These are phyloP conservation scores for Massariosphaeria phaeospora DNA, from an alignment of 495 filamentous ascomycete species.

Conservation along the genomic window DNA sequence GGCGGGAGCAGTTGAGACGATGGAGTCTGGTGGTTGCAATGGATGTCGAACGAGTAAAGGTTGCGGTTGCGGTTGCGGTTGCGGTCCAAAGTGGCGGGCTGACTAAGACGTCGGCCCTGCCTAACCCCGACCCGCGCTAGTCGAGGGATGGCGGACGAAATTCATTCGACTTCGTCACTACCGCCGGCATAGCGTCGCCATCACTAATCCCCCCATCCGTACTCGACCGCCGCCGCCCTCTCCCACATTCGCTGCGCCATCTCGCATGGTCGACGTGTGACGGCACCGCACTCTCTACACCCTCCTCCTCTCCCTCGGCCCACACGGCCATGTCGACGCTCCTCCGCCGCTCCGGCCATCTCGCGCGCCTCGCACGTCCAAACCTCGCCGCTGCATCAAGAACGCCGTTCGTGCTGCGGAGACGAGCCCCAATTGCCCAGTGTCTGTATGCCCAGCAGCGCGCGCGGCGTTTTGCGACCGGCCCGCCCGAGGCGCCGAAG, in stretches of 20 bases:
- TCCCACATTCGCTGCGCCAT: neutral
- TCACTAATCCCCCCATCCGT: constrained; percentile 1
- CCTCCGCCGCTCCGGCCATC: constrained; percentile 59
- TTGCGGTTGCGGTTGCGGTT: no score
- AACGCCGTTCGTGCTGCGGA: constrained; percentile 5
- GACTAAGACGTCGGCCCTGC: no score
- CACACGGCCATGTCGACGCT: constrained; percentile 53
- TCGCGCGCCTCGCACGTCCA: constrained; percentile 57
- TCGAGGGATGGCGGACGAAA: no score
- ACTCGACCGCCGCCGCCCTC: neutral
- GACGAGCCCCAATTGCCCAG: constrained; percentile 35
- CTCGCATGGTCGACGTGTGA: constrained; percentile 12
- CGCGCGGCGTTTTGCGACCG: constrained; percentile 48
- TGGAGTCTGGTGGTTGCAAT: no score
- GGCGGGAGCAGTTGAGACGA: no score
- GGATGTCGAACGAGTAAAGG: no score
- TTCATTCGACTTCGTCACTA: neutral
- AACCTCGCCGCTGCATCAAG: constrained; percentile 34
- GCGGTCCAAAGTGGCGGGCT: no score
- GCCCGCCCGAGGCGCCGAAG: constrained; percentile 24
- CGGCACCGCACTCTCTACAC: neutral
- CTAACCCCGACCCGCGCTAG: no score
- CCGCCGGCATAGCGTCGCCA: constrained; percentile 2
- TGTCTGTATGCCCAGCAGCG: constrained; percentile 43
- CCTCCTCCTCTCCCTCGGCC: constrained; percentile 14